These are phyloP conservation scores for Iris pallida DNA, from an alignment of 116 monocot species.

Conservation along the genomic window DNA sequence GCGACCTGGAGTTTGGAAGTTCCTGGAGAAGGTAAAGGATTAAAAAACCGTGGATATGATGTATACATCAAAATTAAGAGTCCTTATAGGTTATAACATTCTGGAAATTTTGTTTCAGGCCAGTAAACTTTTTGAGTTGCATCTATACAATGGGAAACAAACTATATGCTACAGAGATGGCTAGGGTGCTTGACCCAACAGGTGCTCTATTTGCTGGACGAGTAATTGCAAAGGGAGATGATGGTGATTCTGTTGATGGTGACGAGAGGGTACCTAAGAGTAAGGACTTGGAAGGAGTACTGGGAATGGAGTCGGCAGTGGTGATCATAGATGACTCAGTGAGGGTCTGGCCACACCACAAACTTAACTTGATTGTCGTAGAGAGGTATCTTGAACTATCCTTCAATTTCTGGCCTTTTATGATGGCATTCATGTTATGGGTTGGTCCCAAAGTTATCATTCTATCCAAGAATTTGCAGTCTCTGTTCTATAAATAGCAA, in stretches of 20 bases:
- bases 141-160: constrained; percentile 95
- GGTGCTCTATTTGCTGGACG: constrained; percentile 71
- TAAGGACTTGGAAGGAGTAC: constrained; percentile 94
- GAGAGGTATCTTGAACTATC: constrained; percentile 54
- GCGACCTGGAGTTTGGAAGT: constrained; percentile 89
- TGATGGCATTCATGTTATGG: no score
- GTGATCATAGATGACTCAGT: constrained; percentile 96
- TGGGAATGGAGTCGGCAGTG: constrained; percentile 98
- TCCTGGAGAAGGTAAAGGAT: constrained; percentile 62
- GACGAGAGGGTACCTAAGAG: constrained; percentile 84
- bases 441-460: no score
- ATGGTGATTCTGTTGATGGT: constrained; percentile 60
- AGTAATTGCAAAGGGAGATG: constrained; percentile 85
- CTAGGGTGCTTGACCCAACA: constrained; percentile 82
- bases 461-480: no score
- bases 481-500: no score
- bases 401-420: not conserved
- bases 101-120: constrained; percentile 27
- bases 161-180: constrained; percentile 94
- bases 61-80: no score
- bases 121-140: constrained; percentile 77
- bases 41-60: not conserved
- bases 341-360: constrained; percentile 93
- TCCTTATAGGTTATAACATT: not conserved
- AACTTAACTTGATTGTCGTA: constrained; percentile 86